Conservation (phyloP, 805 yeast genomes). For the Candida coquimbonensis region DNA sequence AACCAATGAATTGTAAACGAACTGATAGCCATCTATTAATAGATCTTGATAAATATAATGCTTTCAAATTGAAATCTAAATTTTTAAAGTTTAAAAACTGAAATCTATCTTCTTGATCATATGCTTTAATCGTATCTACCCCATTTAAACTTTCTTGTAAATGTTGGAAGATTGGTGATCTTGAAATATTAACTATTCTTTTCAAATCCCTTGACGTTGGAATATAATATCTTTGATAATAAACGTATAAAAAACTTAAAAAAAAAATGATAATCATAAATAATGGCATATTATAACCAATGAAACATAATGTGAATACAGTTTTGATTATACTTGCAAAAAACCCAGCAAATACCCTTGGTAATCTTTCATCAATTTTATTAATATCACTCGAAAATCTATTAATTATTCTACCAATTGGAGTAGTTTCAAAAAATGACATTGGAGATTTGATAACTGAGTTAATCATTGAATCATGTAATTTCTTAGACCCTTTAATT, state of each 20-base stretch:
- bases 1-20: conserved; percentile 55
- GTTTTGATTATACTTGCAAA: conserved; percentile 39
- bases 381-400: conserved; percentile 59
- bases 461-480: conserved; percentile 52
- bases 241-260: conserved; percentile 49
- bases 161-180: conserved; percentile 75
- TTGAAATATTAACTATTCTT: conserved; percentile 60
- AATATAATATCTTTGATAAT: conserved; percentile 66
- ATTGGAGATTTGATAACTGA: conserved; percentile 54
- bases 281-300: conserved; percentile 47
- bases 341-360: conserved; percentile 45
- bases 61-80: conserved; percentile 78
- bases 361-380: conserved; percentile 48
- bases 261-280: conserved; percentile 40
- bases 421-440: conserved; percentile 64
- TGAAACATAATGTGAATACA: conserved; percentile 42
- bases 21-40: conserved; percentile 63
- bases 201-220: conserved; percentile 72
- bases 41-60: conserved; percentile 54
- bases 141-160: conserved; percentile 79
- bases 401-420: conserved; percentile 58
- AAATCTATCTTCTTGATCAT: conserved; percentile 59
- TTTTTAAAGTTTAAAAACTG: conserved; percentile 50
- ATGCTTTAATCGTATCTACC: conserved; percentile 72
- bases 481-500: conserved; percentile 44